Base-by-base conservation (phyloP, 257 asterid genomes). In the Gynochthodes officinalis region DNA sequence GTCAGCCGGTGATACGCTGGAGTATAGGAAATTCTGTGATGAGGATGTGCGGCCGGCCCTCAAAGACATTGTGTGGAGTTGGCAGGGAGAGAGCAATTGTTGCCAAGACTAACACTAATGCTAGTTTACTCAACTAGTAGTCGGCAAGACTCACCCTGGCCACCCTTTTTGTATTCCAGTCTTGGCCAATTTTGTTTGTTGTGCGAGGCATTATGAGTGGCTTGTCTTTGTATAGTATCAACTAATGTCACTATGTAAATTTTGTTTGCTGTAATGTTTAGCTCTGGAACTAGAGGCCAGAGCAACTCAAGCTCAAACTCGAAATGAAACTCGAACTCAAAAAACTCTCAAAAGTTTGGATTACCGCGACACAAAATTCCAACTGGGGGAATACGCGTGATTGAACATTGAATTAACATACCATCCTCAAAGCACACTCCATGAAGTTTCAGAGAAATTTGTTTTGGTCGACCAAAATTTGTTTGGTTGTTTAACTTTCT, bases 21-120 rank as follows among this genome's bases (percentile, higher is more conserved):
- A 92, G 88, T 92, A 92, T 67, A 72, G 19, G 81, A 90, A 86
- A 79, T 81, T 92, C 2, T 92, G 89, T 15, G 96, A 87, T 55
- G 97, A 92, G 60, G 96, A 87, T 16, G 80, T 79, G 19, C 65
- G 98, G 87, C 95, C 96, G 13, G 90, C 91, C 5, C 84, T 93
- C 64, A 83, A 90, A 72, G 98, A 93, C 81, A 90, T 93, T 40
- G 97, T 93, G 25, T 93, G 98, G 98, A 90, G 85, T 58, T 93
- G 98, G 98, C 97, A 93, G 78, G 98, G 98, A n/a, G 97, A 88
- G 83, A 76, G 42, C 49, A 75, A 25, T 0, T 39, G 19, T 12
- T 13, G 52, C 67, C 68, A 44, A 67, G 54, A 57, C 58, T 23
- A 19, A 40, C 25, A 52, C 19, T 11, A 39, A 53, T 40, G 62